A percentile compares a stretch with the other conserved stretches of the same genome.
Evolutionary conservation across 2,329 filamentous ascomycete genomes (phyloP).

Genomic region (Hirsutella rhossiliensis): DNA sequence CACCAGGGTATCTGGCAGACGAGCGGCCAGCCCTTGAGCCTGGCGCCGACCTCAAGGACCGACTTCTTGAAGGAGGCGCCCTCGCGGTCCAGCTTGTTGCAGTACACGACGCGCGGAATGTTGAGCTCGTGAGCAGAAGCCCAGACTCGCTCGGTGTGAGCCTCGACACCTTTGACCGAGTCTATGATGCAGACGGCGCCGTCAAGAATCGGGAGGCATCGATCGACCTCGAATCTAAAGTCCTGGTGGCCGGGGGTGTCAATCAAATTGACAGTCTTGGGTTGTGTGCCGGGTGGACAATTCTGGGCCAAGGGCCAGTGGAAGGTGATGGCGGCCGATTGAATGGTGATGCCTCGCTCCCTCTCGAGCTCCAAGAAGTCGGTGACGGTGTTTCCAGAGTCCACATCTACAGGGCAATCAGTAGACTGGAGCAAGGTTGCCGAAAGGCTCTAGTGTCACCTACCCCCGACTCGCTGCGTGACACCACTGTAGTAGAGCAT

Average conservation of each 20-base stretch:
- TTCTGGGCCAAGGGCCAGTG: slow-evolving; percentile 62
- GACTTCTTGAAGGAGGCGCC: slow-evolving; percentile 73
- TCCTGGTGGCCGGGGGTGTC: slow-evolving; percentile 96
- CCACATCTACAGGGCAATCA: slow-evolving; percentile 51
- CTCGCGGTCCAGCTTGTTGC: slow-evolving; percentile 70
- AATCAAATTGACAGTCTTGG: slow-evolving; percentile 77
- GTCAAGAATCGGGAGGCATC: slow-evolving; percentile 78
- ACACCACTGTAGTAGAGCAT: slow-evolving; percentile 97
- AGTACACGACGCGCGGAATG: slow-evolving; percentile 69
- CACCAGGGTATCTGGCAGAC: slow-evolving; percentile 96
- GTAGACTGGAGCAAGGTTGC: background rate
- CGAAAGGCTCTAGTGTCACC: slow-evolving; percentile 9
- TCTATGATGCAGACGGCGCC: slow-evolving; percentile 89
- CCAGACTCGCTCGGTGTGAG: slow-evolving; percentile 96
- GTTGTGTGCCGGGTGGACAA: slow-evolving; percentile 23
- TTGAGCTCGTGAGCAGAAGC: slow-evolving; percentile 72
- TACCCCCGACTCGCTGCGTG: slow-evolving; percentile 69
- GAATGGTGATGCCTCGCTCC: slow-evolving; percentile 89
- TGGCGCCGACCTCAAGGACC: slow-evolving; percentile 70
- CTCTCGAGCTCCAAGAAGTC: slow-evolving; percentile 92
- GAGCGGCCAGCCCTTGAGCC: slow-evolving; percentile 73
- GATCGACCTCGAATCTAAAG: slow-evolving; percentile 91
- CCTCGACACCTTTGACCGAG: slow-evolving; percentile 87
- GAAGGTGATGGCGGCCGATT: slow-evolving; percentile 93
- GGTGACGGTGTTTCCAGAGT: slow-evolving; percentile 92